Base-by-base conservation (phyloP, 1,284 basidiomycete species). In the Clitocybe nebularis region DNA sequence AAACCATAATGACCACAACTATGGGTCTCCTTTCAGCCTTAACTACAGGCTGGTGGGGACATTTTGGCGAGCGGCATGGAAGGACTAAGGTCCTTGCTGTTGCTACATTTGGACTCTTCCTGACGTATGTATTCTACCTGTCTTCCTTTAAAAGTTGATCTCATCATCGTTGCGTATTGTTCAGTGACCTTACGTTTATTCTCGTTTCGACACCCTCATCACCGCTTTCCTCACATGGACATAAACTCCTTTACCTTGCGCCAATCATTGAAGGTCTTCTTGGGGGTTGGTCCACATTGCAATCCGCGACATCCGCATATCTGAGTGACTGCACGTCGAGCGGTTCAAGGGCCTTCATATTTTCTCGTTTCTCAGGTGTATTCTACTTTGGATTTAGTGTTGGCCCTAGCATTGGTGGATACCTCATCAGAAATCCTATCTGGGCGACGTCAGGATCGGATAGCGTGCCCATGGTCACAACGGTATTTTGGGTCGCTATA, bases 21-120 rank as follows among this genome's bases (percentile, higher is more conserved):
- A 84, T 86, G 75, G 93, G 93, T n/a, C 55, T 82, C 4, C 72
- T 94, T 3, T 85, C 86, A 3, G 90, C 88, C 0, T 61, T 93
- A 23, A 92, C 89, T 1, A 90, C 90, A 0, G 89, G 87, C 6
- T 91, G 82, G 75, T 96, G 93, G 93, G 89, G 89, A 25, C 77
- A 78, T 45, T 84, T 85, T 34, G 83, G 89, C 5, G 90, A 94
- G 58, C 71, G 80, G 13, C 64, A 84, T 45, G 93, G 93, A 7
- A 75, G 93, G 20, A 87, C 80, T 3, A 76, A 72, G 35, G 81
- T 94, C 23, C 75, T 95, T 41, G 79, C 84, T 8, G 64, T 83
- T 17, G 68, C 82, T 10, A 81, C 85, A 3, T 51, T 84, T 13
- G 89, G 92, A 3, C 61, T 92, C 1, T 72, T 93, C 54, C 66